Percentiles rank a stretch among this genome's conserved stretches.
phyloP scores from a whole-genome alignment of 2,329 filamentous ascomycete genomes.

The Aspergillus viridinutans region DNA sequence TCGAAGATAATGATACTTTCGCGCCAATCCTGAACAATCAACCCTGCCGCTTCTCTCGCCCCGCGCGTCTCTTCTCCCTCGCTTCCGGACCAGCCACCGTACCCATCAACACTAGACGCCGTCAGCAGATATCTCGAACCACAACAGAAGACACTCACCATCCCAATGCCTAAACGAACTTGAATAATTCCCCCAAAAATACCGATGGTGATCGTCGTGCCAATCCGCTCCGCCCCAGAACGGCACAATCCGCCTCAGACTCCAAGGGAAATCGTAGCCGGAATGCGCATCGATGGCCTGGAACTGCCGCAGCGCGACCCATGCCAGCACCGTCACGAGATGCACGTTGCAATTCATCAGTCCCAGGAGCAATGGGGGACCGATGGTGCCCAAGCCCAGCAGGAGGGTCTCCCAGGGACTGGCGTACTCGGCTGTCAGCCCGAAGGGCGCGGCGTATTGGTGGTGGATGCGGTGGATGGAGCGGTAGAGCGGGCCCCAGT shows the following conservation, averaged over 20 bases:
- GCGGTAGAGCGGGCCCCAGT: constrained; percentile 92
- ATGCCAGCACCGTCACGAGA: constrained; percentile 91
- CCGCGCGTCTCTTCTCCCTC: constrained; percentile 7
- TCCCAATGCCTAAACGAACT: constrained; percentile 99
- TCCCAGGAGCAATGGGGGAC: constrained; percentile 74
- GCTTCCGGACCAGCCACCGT: constrained; percentile 19
- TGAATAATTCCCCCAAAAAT: constrained; percentile 94
- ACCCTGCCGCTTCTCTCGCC: neutral
- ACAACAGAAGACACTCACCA: constrained; percentile 19
- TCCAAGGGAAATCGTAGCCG: constrained; percentile 97
- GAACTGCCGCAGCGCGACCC: constrained; percentile 85
- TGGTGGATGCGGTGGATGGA: constrained; percentile 97
- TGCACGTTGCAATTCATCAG: constrained; percentile 78
- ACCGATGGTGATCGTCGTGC: constrained; percentile 93
- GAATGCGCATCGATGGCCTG: constrained; percentile 96
- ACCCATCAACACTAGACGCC: constrained; percentile 16
- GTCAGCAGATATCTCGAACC: neutral
- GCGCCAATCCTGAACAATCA: neutral
- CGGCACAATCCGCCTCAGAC: constrained; percentile 75
- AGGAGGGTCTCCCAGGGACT: constrained; percentile 94
- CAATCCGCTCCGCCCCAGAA: constrained; percentile 96
- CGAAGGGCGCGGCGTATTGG: constrained; percentile 94
- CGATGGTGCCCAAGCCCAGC: constrained; percentile 79
- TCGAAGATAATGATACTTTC: no score
- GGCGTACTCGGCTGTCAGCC: constrained; percentile 90